A percentile compares a stretch with the other conserved stretches of the same genome.
These are phyloP conservation scores for Mycena crocata DNA, from an alignment of 768 basidiomycete genomes.

Conservation along the genomic window DNA sequence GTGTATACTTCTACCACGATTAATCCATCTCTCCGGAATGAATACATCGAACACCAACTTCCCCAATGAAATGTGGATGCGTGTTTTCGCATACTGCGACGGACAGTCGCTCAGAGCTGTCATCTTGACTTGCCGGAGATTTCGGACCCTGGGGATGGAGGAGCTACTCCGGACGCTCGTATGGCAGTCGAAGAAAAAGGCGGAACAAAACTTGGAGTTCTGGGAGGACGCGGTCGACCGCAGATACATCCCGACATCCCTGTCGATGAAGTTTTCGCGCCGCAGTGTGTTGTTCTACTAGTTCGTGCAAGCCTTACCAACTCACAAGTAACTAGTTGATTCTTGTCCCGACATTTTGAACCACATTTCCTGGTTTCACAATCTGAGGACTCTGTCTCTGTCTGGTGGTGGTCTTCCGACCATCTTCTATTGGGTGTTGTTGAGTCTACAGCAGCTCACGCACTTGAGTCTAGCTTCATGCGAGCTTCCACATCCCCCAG, in stretches of 20 bases:
- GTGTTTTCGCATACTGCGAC: slow-evolving; percentile 1
- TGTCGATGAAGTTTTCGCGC: background rate
- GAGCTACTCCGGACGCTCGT: slow-evolving; percentile 2
- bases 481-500: background rate
- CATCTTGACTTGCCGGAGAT: background rate
- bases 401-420: background rate
- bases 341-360: background rate
- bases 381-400: background rate
- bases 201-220: background rate
- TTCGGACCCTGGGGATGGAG: slow-evolving; percentile 8
- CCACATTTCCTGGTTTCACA: background rate
- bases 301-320: background rate
- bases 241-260: background rate
- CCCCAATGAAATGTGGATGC: slow-evolving; percentile 12
- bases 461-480: slow-evolving; percentile 3
- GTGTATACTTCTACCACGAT: too few species aligned
- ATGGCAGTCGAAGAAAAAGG: background rate
- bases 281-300: background rate
- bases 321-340: background rate
- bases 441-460: background rate
- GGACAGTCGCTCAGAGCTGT: background rate
- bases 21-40: background rate
- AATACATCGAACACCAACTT: background rate
- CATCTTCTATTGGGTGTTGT: slow-evolving; percentile 4
- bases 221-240: background rate